Base-by-base conservation (phyloP, 106 monocot species). In the Platanthera guangdongensis region DNA sequence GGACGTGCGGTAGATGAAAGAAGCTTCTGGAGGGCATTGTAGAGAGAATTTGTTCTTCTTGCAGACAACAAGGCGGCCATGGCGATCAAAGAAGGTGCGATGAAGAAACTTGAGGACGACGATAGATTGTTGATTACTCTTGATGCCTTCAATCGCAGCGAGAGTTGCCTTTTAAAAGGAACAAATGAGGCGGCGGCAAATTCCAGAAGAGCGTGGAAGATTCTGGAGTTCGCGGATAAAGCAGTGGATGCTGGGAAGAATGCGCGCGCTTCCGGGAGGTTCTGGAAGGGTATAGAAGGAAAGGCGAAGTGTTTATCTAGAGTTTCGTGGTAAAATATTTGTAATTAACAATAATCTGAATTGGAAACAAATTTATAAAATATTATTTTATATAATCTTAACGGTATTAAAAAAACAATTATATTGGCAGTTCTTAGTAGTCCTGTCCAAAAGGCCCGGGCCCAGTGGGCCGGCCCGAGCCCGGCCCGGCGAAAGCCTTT, bases 11-110 rank as follows among this genome's bases (percentile, higher is more conserved):
- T 18, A 14, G 54, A 55, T 32, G 51, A 39, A 4, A 75, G 68
- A 45, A 79, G 57, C 14, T 55, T 83, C 48, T 75, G 52, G 19
- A 78, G 22, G 13, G 80, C 79, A 21, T 63, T 80, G 9, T 45
- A 64, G 45, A 76, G 22, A 8, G 75, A 1, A 22, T 62, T 28
- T 7, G 68, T 18, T 32, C 76, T 70, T 71, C 50, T 83, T 64
- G 71, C 25, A 50, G 59, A 54, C 25, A 83, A 71, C 78, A 83
- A 79, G 52, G 82, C 50, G 5, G 74, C 72, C 77, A 78, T 82
- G 12, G 28, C 1, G 65, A 65, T 65, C 21, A 1, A 14, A 14
- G 16, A 39, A 39, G 39, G 3, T 2, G 39, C 39, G 39, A 60
- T 8, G 4, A 0, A 19, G 18, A 6, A 60, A 60, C 19, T 8